Base-by-base conservation (phyloP, 1,139 yeast genomes). In the Debaryomyces fabryi region DNA sequence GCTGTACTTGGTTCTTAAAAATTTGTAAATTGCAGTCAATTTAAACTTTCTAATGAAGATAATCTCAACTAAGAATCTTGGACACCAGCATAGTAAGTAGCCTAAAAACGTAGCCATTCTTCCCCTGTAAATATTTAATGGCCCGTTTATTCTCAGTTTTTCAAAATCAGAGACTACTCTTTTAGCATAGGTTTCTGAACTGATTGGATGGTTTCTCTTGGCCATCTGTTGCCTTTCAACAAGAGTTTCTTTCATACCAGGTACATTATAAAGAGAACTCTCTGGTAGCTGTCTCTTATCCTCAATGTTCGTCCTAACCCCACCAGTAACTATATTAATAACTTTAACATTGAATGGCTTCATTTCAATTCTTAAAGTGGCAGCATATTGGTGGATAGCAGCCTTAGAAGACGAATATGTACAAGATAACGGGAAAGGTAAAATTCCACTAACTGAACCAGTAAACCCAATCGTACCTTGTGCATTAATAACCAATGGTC, bases 381-480 rank as follows among this genome's bases (percentile, higher is more conserved):
- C 74, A 1, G 88, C 87, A 62, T 83, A 88, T 51, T 79, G 83
- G 59, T 86, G 89, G 47, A 88, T 79, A 0, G 95, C 95, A 2
- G 95, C 90, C 60, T 88, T 88, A 1, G 86, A 67, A 2, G 92
- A 76, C n/a, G 84, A 76, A 62, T 88, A 88, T 21, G 83, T 74
- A 16, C 86, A 71, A 1, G 86, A 82, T 65, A 84, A 87, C 13
- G 95, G 96, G 68, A 87, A 83, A 5, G 89, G 85, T 12, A 79
- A 66, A 24, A 82, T 52, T 2, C 88, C 95, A 15, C 88, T 81
- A 4, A 85, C 68, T 2, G 92, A 85, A 1, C 95, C 93, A 0
- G 93, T 87, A 62, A 86, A 86, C 1, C 86, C 83, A 54, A 88
- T 78, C 0, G 83, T 79, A 4, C 96, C 96, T 58, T 84, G 77